Conservation (phyloP, 2,329 filamentous ascomycete species). For the Exserohilum turcica region DNA sequence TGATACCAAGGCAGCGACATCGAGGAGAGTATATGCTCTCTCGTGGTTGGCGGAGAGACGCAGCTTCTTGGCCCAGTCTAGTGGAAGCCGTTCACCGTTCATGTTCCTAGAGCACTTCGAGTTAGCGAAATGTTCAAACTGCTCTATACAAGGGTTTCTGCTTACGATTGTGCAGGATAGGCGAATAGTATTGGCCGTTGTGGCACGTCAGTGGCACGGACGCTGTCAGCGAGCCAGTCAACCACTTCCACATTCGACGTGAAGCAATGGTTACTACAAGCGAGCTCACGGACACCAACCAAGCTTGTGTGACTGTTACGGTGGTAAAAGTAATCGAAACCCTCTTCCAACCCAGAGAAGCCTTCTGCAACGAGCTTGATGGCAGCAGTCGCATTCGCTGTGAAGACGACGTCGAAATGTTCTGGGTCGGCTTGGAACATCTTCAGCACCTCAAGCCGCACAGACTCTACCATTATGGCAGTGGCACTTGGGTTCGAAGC, state of each 20-base stretch:
- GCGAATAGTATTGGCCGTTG: constrained; percentile 62
- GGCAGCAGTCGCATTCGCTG: constrained; percentile 89
- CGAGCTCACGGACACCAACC: constrained; percentile 75
- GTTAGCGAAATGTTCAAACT: not conserved
- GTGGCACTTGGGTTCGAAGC: constrained; percentile 63
- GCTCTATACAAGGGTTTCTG: not conserved
- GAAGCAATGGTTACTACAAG: constrained; percentile 67
- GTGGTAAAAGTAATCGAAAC: constrained; percentile 84
- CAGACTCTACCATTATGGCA: constrained; percentile 61
- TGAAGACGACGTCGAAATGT: constrained; percentile 85
- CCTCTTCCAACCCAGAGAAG: constrained; percentile 65
- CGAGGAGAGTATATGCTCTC: constrained; percentile 70
- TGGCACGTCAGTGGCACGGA: constrained; percentile 16
- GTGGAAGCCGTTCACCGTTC: constrained; percentile 76
- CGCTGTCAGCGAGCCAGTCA: constrained; percentile 60
- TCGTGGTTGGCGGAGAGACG: constrained; percentile 43
- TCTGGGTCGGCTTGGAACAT: constrained; percentile 82
- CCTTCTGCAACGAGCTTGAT: constrained; percentile 84
- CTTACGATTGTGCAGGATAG: constrained; percentile 78
- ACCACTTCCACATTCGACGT: constrained; percentile 65
- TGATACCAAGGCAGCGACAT: constrained; percentile 69
- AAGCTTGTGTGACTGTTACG: constrained; percentile 83
- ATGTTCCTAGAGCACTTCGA: constrained; percentile 62
- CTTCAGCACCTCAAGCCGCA: constrained; percentile 54
- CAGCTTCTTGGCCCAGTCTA: constrained; percentile 58